Base-by-base conservation (phyloP, 768 basidiomycete species). In the Mycena alexandri region DNA sequence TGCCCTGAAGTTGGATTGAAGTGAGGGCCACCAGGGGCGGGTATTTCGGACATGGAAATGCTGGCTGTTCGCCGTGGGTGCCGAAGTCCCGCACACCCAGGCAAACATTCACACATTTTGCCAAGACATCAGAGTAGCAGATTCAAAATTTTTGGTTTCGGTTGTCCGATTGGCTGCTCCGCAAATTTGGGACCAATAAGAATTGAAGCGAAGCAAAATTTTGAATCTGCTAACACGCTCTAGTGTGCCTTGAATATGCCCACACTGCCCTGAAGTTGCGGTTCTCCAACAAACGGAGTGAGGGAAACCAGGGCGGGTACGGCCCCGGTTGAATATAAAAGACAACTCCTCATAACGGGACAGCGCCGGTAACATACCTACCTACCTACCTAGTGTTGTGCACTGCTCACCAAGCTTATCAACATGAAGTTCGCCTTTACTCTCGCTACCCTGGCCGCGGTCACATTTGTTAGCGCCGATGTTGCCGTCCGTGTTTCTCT, bases 401-500 rank as follows among this genome's bases (percentile, higher is more conserved):
- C 55, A 56, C 42, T 56, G 55, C 55, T 56, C 55, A 14, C 41
- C 38, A 44, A 56, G 55, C 55, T 43, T 56, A 54, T 44, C 55
- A 56, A 43, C 55, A 56, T 56, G 55, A 56, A 56, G 55, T 44
- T 56, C 55, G 55, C 55, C 55, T 56, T 56, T 56, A 56, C 55
- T 56, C 55, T 56, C 55, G 55, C 55, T 56, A 56, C 55, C 55
- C 55, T 56, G 55, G 55, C 55, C 55, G 55, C 55, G 24, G 55
- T 56, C 55, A 56, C 55, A 56, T 44, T 56, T 56, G 55, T 56
- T 56, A 56, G 55, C 55, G 55, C 55, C 55, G 55, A 56, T 44
- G 55, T 56, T 56, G 55, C 55, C 55, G 55, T 56, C 55, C 55
- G 55, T 56, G 42, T 56, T 56, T 56, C 55, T n/a, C 55, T 42